Evolutionary conservation across 2,329 filamentous ascomycete genomes (phyloP).

Genomic region (Penicillium sp.): DNA sequence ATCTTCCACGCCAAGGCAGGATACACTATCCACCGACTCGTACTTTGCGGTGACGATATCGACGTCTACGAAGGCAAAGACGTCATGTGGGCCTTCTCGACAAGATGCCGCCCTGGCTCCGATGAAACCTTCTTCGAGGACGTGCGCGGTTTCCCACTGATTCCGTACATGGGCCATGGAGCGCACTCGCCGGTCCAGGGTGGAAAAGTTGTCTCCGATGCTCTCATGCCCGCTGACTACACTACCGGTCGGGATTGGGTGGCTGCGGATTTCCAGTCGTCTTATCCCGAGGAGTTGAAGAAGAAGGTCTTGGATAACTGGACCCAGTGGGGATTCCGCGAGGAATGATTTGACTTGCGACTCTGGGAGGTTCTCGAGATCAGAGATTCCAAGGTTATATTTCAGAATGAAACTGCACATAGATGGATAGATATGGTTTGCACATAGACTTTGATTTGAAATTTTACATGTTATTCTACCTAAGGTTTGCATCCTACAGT

Average conservation of each 20-base stretch:
- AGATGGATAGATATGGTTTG: neutral
- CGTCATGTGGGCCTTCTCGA: constrained; percentile 54
- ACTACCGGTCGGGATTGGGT: constrained; percentile 36
- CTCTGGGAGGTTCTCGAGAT: neutral
- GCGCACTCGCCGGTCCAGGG: constrained; percentile 33
- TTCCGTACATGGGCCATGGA: constrained; percentile 53
- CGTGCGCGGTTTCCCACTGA: constrained; percentile 46
- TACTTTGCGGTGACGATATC: constrained; percentile 54
- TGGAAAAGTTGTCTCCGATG: constrained; percentile 52
- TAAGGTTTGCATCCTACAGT: no score
- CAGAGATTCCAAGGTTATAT: neutral
- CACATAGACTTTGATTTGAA: no score
- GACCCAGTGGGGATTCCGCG: constrained; percentile 34
- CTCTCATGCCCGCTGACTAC: constrained; percentile 48
- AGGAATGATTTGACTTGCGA: constrained; percentile 1
- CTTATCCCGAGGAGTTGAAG: constrained; percentile 45
- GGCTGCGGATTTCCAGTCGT: constrained; percentile 35
- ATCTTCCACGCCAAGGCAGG: constrained; percentile 47
- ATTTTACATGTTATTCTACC: no score
- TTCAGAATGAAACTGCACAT: neutral
- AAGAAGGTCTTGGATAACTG: constrained; percentile 41
- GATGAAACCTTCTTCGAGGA: constrained; percentile 53
- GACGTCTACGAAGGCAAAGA: constrained; percentile 50
- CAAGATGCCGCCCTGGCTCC: constrained; percentile 48
- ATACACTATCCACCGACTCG: constrained; percentile 47